phyloP scores from a whole-genome alignment of 371 early-diverging fungal species.

The Mortierella sp. region DNA sequence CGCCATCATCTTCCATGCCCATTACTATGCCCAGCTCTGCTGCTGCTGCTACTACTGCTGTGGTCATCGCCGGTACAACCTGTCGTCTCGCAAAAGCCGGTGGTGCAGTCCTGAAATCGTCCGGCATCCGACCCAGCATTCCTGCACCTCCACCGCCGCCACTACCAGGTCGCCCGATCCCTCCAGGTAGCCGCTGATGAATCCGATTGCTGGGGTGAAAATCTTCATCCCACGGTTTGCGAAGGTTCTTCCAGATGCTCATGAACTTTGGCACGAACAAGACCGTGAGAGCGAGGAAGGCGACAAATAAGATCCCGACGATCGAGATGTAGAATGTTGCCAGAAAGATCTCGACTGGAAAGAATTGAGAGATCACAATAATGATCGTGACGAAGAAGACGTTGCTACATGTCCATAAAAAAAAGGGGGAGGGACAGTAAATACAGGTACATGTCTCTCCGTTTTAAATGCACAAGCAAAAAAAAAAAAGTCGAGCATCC shows the following conservation, averaged over 20 bases:
- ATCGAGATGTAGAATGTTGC: conserved; percentile 25
- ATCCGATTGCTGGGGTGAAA: background rate
- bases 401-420: conserved; percentile 7
- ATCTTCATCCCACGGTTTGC: background rate
- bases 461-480: background rate
- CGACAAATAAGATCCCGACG: conserved; percentile 10
- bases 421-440: background rate
- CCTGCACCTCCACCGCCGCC: background rate
- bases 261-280: background rate
- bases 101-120: background rate
- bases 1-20: background rate
- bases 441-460: background rate
- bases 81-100: background rate
- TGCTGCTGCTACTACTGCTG: background rate
- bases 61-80: background rate
- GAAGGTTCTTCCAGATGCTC: background rate
- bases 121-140: background rate
- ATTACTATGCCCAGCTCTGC: no score
- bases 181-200: background rate
- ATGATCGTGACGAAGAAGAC: conserved; percentile 19
- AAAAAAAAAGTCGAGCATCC: background rate
- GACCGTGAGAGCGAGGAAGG: background rate
- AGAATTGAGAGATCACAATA: conserved; percentile 11
- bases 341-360: conserved; percentile 18
- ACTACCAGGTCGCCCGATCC: background rate